Conservation (phyloP, 2,329 filamentous ascomycete genomes). For the Fusarium tuaranense region DNA sequence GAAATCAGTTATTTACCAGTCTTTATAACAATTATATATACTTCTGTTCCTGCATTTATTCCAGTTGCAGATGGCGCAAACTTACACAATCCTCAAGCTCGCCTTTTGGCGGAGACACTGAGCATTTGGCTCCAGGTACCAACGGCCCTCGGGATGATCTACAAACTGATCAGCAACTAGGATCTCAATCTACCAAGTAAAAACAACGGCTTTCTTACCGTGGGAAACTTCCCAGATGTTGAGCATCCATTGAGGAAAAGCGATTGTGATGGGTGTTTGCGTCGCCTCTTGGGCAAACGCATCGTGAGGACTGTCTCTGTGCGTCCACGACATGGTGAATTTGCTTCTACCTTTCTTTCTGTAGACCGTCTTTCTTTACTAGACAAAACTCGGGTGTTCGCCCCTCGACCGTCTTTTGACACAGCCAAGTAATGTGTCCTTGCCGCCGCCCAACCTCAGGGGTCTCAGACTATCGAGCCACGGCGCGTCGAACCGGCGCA, state of each 20-base stretch:
- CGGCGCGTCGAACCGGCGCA: background rate
- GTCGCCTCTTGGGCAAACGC: conserved; percentile 42
- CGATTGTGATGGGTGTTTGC: conserved; percentile 27
- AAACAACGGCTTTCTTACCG: conserved; percentile 10
- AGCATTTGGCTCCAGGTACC: conserved; percentile 39
- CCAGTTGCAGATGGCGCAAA: background rate
- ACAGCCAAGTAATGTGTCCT: background rate
- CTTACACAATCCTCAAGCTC: conserved; percentile 47
- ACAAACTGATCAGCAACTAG: conserved; percentile 11
- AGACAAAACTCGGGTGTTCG: background rate
- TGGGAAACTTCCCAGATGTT: conserved; percentile 43
- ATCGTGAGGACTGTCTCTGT: conserved; percentile 38
- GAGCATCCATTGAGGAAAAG: conserved; percentile 43
- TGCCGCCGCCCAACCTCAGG: background rate
- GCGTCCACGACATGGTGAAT: conserved; percentile 44
- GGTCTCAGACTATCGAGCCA: conserved; percentile 1
- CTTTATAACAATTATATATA: background rate
- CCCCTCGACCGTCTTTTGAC: conserved; percentile 13
- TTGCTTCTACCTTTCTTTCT: too few species aligned
- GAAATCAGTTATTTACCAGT: conserved; percentile 1
- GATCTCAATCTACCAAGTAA: fast-evolving
- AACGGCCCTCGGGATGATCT: conserved; percentile 43
- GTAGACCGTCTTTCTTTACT: too few species aligned
- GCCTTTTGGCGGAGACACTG: conserved; percentile 39
- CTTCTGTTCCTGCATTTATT: background rate